Conservation (phyloP, 1,284 basidiomycete species). For the Pascua guehoae region DNA sequence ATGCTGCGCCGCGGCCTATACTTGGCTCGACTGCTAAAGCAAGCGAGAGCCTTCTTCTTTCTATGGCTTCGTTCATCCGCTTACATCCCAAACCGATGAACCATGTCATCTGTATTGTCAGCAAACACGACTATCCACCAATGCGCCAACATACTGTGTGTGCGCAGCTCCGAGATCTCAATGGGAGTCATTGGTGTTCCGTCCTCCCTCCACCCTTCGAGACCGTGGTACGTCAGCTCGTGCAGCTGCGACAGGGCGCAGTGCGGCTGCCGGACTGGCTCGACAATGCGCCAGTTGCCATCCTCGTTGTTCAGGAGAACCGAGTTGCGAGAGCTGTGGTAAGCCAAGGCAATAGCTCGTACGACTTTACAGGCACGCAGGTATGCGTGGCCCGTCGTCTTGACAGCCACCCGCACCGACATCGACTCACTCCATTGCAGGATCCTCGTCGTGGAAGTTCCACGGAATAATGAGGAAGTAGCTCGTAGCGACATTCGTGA, state of each 20-base stretch:
- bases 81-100: too few species aligned
- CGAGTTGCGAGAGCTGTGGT: slow-evolving; percentile 12
- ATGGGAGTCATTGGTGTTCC: slow-evolving; percentile 5
- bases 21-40: too few species aligned
- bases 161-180: background rate
- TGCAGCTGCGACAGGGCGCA: slow-evolving; percentile 47
- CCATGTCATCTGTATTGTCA: too few species aligned
- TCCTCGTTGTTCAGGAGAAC: slow-evolving; percentile 53
- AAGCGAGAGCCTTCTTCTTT: too few species aligned
- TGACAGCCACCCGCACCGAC: background rate
- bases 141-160: background rate
- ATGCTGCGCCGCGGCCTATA: too few species aligned
- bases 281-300: slow-evolving; percentile 53
- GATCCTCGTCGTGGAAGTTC: slow-evolving; percentile 63
- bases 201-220: slow-evolving; percentile 13
- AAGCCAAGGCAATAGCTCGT: too few species aligned
- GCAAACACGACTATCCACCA: too few species aligned
- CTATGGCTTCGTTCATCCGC: too few species aligned
- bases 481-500: slow-evolving; percentile 57
- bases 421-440: slow-evolving; percentile 51
- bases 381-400: too few species aligned
- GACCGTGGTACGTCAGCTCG: slow-evolving; percentile 8
- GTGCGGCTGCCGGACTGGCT: slow-evolving; percentile 54
- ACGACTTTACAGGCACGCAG: too few species aligned
- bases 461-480: slow-evolving; percentile 61